These are phyloP conservation scores for Taphrina betulina DNA, from an alignment of 1,139 yeast genomes.

Conservation along the genomic window DNA sequence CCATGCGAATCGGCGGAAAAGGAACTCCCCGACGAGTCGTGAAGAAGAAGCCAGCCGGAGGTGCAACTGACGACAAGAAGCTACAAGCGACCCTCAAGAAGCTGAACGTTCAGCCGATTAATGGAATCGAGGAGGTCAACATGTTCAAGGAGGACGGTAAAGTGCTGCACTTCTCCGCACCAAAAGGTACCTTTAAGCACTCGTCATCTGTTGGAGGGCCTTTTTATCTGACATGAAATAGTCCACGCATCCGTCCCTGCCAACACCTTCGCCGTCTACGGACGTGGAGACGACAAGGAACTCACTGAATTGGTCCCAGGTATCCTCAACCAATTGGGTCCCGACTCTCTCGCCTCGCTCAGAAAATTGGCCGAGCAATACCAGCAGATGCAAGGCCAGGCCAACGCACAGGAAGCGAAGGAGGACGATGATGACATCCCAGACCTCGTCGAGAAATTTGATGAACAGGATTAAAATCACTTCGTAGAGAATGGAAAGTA, in stretches of 20 bases:
- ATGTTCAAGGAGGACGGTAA: slow-evolving; percentile 96
- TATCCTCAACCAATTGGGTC: slow-evolving; percentile 94
- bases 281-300: slow-evolving; percentile 90
- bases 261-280: slow-evolving; percentile 94
- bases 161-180: slow-evolving; percentile 79
- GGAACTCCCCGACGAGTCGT: slow-evolving; percentile 63
- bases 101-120: slow-evolving; percentile 83
- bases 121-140: slow-evolving; percentile 93
- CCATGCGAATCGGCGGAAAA: slow-evolving; percentile 50
- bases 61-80: slow-evolving; percentile 82
- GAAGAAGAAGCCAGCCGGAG: slow-evolving; percentile 67
- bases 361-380: slow-evolving; percentile 87
- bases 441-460: slow-evolving; percentile 59
- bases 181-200: slow-evolving; percentile 37
- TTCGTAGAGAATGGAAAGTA: too few relatives aligned
- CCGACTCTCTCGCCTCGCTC: slow-evolving; percentile 89
- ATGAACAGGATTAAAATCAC: slow-evolving; percentile 35
- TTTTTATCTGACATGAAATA: slow-evolving; percentile 46
- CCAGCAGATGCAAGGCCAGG: slow-evolving; percentile 48
- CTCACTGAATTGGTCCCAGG: slow-evolving; percentile 92
- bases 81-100: slow-evolving; percentile 86
- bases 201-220: background rate
- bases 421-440: slow-evolving; percentile 67
- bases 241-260: slow-evolving; percentile 89
- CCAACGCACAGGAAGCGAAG: slow-evolving; percentile 50